These are phyloP conservation scores for Prunella vulgaris DNA, from an alignment of 257 asterid genomes.

Conservation along the genomic window DNA sequence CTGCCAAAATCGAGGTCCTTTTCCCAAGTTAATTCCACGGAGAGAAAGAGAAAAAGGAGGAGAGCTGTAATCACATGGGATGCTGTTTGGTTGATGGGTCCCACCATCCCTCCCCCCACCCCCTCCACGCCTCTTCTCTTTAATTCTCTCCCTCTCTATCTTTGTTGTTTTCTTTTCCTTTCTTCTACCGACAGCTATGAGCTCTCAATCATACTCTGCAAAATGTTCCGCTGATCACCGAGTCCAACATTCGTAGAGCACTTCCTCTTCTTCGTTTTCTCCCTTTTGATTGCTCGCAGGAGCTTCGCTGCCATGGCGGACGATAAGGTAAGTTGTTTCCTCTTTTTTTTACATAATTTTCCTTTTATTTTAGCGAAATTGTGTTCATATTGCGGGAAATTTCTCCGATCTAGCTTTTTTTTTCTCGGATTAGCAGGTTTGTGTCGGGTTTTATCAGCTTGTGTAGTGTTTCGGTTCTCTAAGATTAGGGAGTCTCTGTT, in stretches of 20 bases:
- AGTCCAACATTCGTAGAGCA: neutral
- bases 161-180: conserved; percentile 23
- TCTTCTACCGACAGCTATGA: conserved; percentile 64
- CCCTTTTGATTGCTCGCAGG: conserved; percentile 12
- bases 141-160: conserved; percentile 8
- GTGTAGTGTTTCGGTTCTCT: neutral
- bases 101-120: conserved; percentile 34
- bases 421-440: neutral
- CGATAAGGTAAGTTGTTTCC: conserved; percentile 39
- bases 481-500: neutral
- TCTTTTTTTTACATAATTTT: neutral
- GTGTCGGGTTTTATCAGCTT: conserved; percentile 1
- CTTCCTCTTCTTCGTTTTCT: no score
- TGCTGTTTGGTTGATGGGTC: conserved; percentile 58
- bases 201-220: conserved; percentile 34
- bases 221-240: conserved; percentile 17
- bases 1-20: neutral
- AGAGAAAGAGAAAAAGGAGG: conserved; percentile 15
- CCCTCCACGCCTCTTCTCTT: conserved; percentile 10
- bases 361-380: neutral
- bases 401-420: neutral
- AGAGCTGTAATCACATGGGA: conserved; percentile 70
- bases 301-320: conserved; percentile 37
- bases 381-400: neutral
- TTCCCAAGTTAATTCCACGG: neutral